Conservation (phyloP, 208 protist species). For the Leishmania guyanensis region DNA sequence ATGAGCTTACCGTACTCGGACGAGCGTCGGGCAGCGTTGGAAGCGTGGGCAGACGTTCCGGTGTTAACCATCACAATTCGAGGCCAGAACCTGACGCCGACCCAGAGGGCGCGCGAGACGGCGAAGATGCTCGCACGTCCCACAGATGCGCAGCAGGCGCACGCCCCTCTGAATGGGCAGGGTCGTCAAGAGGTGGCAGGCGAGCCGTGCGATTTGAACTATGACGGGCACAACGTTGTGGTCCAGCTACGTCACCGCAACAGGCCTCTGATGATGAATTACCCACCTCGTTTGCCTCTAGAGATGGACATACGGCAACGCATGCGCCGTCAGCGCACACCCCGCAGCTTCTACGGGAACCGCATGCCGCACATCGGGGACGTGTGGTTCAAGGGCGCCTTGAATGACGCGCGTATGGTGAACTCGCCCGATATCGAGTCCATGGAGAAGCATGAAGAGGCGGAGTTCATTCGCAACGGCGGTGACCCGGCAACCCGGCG, state of each 20-base stretch:
- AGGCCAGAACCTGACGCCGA: slow-evolving; percentile 11
- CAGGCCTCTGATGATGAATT: slow-evolving; percentile 38
- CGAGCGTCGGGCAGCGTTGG: slow-evolving; percentile 29
- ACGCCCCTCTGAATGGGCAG: slow-evolving; percentile 31
- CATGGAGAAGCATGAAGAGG: slow-evolving; percentile 49
- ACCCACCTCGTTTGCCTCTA: slow-evolving; percentile 50
- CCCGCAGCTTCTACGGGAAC: slow-evolving; percentile 72
- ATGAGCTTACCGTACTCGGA: slow-evolving; percentile 26
- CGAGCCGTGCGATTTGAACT: slow-evolving; percentile 57
- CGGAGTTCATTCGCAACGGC: slow-evolving; percentile 29
- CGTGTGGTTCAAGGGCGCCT: slow-evolving; percentile 53
- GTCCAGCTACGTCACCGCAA: slow-evolving; percentile 50
- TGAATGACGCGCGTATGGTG: slow-evolving; percentile 41
- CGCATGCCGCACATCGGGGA: slow-evolving; percentile 35
- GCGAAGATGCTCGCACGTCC: slow-evolving; percentile 11
- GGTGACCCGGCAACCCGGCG: slow-evolving; percentile 31
- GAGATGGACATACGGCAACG: slow-evolving; percentile 36
- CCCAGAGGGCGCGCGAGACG: slow-evolving; percentile 18
- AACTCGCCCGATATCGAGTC: slow-evolving; percentile 50
- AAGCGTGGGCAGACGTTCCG: slow-evolving; percentile 34
- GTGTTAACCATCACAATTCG: slow-evolving; percentile 32
- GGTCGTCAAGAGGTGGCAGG: slow-evolving; percentile 51
- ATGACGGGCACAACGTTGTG: slow-evolving; percentile 57
- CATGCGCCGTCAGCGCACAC: slow-evolving; percentile 56
- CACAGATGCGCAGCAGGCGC: slow-evolving; percentile 18